Evolutionary conservation across 1,284 basidiomycete species (phyloP), one percentile per base, ranked within the genome.

Genomic region (Xerocomus amazonicus): DNA sequence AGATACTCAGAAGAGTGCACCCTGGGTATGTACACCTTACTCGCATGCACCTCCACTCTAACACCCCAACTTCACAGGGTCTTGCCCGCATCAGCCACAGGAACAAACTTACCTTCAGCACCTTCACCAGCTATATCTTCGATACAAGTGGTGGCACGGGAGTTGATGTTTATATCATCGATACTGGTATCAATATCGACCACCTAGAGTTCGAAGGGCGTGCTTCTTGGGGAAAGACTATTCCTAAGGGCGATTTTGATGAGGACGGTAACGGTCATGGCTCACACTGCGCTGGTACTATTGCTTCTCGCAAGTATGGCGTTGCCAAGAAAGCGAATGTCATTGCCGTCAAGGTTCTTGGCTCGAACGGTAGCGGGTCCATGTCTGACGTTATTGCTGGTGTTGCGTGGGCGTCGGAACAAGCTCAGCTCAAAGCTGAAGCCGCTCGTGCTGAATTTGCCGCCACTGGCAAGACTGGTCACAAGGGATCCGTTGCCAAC

Each of bases 401-500:
- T 67, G 92, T 97, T 52, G 71, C 78, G 32, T 99, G 85, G 83
- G 95, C 94, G 51, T 83, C 87, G 17, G 70, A 77, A 40, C 65
- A 79, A 23, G 90, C 94, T 27, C 68, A 71, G 44, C 51, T 56
- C 10, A 85, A 82, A 66, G 79, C 79, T 3, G 70, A 68, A 29
- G 77, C 77, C 19, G 84, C 90, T 37, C 75, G 73, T 17, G 77
- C 78, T 13, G 86, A 92, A 70, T 68, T 82, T 59, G 78, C 73
- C 50, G 73, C 69, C 4, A 79, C 77, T n/a, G 84, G 85, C 48
- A 81, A 78, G 65, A 87, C 85, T 55, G 77, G 74, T 53, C 87
- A 92, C 78, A 95, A 94, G 77, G 96, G 96, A 34, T 96, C 94
- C 35, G 95, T 98, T 58, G 93, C 91, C 54, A 97, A 96, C 80